Evolutionary conservation across 2,329 filamentous ascomycete genomes (phyloP).

Genomic region (Phaeomoniella chlamydospora): DNA sequence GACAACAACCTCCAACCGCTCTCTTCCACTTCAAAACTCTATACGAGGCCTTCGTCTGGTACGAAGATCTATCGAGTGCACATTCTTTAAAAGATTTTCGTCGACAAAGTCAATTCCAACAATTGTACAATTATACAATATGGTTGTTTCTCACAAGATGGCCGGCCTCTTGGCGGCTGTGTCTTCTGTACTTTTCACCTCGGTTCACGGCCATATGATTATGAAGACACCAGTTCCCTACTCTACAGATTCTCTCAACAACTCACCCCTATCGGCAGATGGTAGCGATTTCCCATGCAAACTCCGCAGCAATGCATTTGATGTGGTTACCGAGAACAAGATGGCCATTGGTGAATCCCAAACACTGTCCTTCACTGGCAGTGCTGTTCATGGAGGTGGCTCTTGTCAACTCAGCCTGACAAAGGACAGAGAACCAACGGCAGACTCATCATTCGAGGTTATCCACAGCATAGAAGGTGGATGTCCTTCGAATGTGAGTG

Average conservation of each 20-base stretch:
- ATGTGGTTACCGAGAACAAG: conserved; percentile 36
- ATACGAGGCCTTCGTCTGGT: neutral
- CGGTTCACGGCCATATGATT: conserved; percentile 60
- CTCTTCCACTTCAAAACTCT: neutral
- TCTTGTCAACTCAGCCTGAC: conserved; percentile 84
- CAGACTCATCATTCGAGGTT: conserved; percentile 64
- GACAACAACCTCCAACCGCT: neutral
- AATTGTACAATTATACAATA: neutral
- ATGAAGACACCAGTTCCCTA: conserved; percentile 58
- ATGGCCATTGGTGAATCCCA: conserved; percentile 51
- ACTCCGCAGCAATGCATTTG: conserved; percentile 29
- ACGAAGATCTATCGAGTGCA: neutral
- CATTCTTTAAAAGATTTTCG: neutral
- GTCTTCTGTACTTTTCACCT: conserved; percentile 33
- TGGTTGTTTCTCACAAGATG: neutral
- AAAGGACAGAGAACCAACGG: conserved; percentile 55
- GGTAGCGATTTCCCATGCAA: conserved; percentile 80
- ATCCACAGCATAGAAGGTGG: conserved; percentile 80
- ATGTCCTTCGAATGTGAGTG: conserved; percentile 51
- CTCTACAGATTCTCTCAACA: conserved; percentile 33
- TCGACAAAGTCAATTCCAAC: neutral
- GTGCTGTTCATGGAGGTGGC: conserved; percentile 75
- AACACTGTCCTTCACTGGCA: conserved; percentile 51
- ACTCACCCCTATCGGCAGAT: conserved; percentile 45
- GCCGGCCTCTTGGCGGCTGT: neutral